These are phyloP conservation scores for Eucalyptus grandis DNA, from an alignment of 345 rosid genomes.

Conservation along the genomic window DNA sequence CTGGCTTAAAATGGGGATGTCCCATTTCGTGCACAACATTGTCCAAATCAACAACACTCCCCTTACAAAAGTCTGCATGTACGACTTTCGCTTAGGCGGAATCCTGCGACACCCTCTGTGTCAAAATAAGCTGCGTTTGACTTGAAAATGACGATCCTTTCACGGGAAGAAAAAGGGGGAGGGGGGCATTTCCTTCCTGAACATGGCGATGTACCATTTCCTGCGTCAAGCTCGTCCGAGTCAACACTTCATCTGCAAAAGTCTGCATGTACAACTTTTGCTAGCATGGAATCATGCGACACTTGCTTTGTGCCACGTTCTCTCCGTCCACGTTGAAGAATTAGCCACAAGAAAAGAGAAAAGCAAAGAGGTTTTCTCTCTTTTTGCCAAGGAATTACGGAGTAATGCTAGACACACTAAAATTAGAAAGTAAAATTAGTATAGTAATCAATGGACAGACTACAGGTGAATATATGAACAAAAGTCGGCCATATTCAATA, in stretches of 20 bases:
- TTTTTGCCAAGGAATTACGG: not conserved
- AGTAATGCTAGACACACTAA: not conserved
- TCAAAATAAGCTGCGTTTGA: too few relatives aligned
- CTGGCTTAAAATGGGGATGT: not conserved
- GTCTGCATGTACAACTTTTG: too few relatives aligned
- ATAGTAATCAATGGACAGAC: not conserved
- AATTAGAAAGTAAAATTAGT: not conserved
- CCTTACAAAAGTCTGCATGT: not conserved
- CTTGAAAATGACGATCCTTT: not conserved
- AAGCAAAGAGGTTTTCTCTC: not conserved
- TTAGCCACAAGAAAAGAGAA: not conserved
- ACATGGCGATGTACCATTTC: too few relatives aligned
- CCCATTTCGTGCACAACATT: not conserved
- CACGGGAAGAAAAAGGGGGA: too few relatives aligned
- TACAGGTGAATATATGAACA: not conserved
- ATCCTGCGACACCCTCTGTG: too few relatives aligned
- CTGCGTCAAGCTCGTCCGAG: too few relatives aligned
- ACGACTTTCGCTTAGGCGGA: too few relatives aligned
- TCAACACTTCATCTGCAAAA: too few relatives aligned
- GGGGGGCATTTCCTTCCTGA: too few relatives aligned
- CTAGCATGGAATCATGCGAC: too few relatives aligned
- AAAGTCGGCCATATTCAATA: not conserved
- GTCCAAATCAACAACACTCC: not conserved
- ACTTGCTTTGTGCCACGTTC: too few relatives aligned
- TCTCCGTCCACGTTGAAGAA: not conserved